Evolutionary conservation across 768 basidiomycete species (phyloP), one percentile per base, ranked within the genome.

Genomic region (Rhizopogon sp.): DNA sequence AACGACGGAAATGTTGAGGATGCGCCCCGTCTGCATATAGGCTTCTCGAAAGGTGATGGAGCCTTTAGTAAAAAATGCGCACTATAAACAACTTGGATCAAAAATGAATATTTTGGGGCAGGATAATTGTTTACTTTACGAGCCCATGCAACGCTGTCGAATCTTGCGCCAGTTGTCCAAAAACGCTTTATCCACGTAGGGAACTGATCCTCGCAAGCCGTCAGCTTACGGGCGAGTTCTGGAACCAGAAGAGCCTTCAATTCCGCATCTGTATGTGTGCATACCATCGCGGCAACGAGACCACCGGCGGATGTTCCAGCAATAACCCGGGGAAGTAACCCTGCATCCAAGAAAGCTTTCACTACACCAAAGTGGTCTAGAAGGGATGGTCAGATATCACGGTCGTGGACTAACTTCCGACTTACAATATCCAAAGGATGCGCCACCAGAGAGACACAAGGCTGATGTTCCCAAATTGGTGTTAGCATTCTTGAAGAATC

Each of bases 41-140:
- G 96, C 96, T 67, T 99, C 97, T 47, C 83, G 84, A 73, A 99
- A 99, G 2, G 96, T 98, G 81, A 91, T 83, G 1, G 91, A 93
- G 3, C 96, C 96, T 56, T 85, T 80, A 7, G 93, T 96, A 68
- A 96, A 98, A 74, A 92, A 99, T 11, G 83, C 76, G 50, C 87
- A 82, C 92, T 93, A 46, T 28, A 41, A n/a, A 31, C 31, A 37
- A n/a, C 45, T 20, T 8, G 39, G 6, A 39, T 52, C 17, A 40
- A 40, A 31, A 43, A 49, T 37, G 11, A 35, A 33, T 39, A 22
- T 49, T 11, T 25, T 17, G 29, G 29, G 6, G 20, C 16, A 53
- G 45, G 9, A 43, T 28, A 33, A 61, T 70, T 33, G 35, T 35
- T 6, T 49, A 91, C 93, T 82, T 97, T 97, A 60, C 80, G 76